Base-by-base conservation (phyloP, 495 filamentous ascomycete genomes). In the Penicillium taxi region DNA sequence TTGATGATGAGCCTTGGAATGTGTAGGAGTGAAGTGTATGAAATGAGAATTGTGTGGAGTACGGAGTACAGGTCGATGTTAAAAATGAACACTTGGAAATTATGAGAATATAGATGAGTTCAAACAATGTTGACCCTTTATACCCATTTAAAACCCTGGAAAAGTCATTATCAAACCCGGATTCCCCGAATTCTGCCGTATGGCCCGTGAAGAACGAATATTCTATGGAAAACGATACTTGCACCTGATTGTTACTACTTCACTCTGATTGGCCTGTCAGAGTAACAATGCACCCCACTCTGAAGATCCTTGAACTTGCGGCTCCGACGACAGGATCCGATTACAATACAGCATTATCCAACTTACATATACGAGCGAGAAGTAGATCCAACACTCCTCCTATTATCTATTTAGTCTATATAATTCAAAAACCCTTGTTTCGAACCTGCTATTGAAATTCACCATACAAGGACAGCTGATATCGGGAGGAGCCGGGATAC, bases 401-500 rank as follows among this genome's bases (percentile, higher is more conserved):
- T 54, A 58, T 58, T 60, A 56, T 49, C 48, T 13, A 16, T 37
- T 7, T 26, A 37, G 32, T 14, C 7, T 5, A 12, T n/a, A 6
- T 5, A 21, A 9, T 19, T 3, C 7, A 5, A 18, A 5, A 18
- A n/a, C 4, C 6, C 2, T 3, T 9, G 9, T 9, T 2, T 35
- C n/a, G 25, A 9, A 16, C n/a, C 12, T 6, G 19, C n/a, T 25
- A 11, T 20, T 11, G 21, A 21, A 17, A 21, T 33, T 20, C 29
- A 24, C 20, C 21, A 32, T n/a, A n/a, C n/a, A n/a, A n/a, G n/a
- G 28, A 42, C 57, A 58, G 54, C 49, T 60, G 57, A 60, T 47
- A 12, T 53, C 57, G 57, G 57, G 38, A 44, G 25, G 42, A 51
- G 41, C 37, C 57, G 57, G 57, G 44, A 35, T 41, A 11, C 6